Base-by-base conservation (phyloP, 441 rosid species). In the Biscutella laevigata region DNA sequence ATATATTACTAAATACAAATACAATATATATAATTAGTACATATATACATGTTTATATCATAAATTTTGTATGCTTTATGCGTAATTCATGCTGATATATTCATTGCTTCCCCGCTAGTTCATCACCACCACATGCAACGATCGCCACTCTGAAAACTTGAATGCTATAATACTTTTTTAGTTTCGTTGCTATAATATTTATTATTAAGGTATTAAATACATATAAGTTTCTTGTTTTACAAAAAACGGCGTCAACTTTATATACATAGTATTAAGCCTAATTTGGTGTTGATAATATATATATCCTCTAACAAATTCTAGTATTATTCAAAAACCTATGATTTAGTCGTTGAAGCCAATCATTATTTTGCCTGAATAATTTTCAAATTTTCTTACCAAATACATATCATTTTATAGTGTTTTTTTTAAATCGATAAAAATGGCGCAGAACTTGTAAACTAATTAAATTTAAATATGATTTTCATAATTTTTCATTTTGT, bases 81-180 rank as follows among this genome's bases (percentile, higher is more conserved):
- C 64, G 59, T 42, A 42, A 49, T 50, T 5, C 17, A 26, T 50
- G 59, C 47, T 49, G 63, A 57, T 41, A 56, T 41, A 56, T 64
- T 57, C 58, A 64, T 52, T 66, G 55, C 65, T 58, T 59, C 37
- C n/a, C 55, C 59, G 53, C 13, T 58, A 42, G 55, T 59, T 44
- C 52, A 57, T 57, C 49, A 52, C 49, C 70, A 37, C 45, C 64
- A 66, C 55, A 59, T 59, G 70, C 70, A 66, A 43, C 49, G 30
- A 59, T 58, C 38, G 42, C 27, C 60, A 29, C 42, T 58, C 53
- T 36, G 54, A 43, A 43, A 59, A 43, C 14, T 24, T 51, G 12
- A 43, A 50, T 65, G 40, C 20, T 40, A 33, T 14, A 35, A 40
- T 55, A 32, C 17, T 55, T n/a, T n/a, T n/a, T n/a, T n/a, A n/a